Base-by-base conservation (phyloP, 805 yeast genomes). In the Saturnispora halmiae region DNA sequence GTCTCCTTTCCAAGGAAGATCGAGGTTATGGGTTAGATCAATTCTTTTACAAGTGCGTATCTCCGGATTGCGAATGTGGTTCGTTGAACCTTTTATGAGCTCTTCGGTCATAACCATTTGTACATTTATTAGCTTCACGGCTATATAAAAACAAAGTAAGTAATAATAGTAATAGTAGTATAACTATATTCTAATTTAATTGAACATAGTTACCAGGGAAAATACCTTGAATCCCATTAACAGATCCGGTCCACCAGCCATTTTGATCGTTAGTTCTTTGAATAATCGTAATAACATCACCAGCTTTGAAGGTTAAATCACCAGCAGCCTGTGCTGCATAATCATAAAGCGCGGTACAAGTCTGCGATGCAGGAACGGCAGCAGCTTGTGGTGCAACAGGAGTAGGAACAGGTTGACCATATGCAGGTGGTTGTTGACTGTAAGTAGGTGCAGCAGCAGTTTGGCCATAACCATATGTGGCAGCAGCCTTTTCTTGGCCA, bases 141-240 rank as follows among this genome's bases (percentile, higher is more conserved):
- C n/a, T 34, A 10, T 29, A 36, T 20, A 36, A 20, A 36, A 20
- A 4, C 15, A 35, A 35, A 35, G 19, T 18, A 16, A 15, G 29
- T 18, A 28, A 34, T 34, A 34, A 18, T 24, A 21, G 18, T 24
- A 20, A 34, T 11, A 15, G 13, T 20, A 24, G 18, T 14, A 26
- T 18, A n/a, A n/a, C n/a, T n/a, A n/a, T n/a, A n/a, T n/a, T 29
- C 48, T 52, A 60, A 51, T 77, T 77, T 50, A 85, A 59, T 58
- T 82, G 90, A 21, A 92, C 98, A 54, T 92, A 92, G 58, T 90
- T 92, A 8, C 96, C 98, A 5, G 98, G 98, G 67, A 94, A 92
- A 9, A 79, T 82, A 44, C 98, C 98, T 44, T 81, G 79, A 44
- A 70, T 80, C 7, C 96, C 96, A 52, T 86, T 84, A 47, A 73